phyloP scores from a whole-genome alignment of 805 yeast genomes.

The Wickerhamomyces mucosus region DNA sequence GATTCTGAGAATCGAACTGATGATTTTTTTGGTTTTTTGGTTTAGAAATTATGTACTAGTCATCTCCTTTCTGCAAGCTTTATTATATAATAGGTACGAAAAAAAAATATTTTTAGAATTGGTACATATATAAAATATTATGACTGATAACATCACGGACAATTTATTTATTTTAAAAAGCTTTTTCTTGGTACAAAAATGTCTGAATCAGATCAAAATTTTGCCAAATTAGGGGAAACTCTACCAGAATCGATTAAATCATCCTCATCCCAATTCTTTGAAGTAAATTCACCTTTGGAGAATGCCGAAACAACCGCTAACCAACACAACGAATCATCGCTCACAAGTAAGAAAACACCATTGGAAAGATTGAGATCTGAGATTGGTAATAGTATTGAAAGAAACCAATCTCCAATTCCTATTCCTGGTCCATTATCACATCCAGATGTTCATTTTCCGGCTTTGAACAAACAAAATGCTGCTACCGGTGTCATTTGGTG shows the following conservation, averaged over 20 bases:
- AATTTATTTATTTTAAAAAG: too few relatives aligned
- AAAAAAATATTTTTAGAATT: too few relatives aligned
- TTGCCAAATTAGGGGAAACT: constrained; percentile 17
- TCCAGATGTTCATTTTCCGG: constrained; percentile 42
- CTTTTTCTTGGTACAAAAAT: too few relatives aligned
- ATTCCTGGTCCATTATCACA: constrained; percentile 37
- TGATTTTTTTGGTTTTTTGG: too few relatives aligned
- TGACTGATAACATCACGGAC: too few relatives aligned
- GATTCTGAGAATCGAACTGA: too few relatives aligned
- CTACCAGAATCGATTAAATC: constrained; percentile 19
- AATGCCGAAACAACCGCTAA: constrained; percentile 5
- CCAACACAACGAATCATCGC: constrained; percentile 1
- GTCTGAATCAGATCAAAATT: constrained; percentile 11
- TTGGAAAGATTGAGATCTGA: constrained; percentile 2
- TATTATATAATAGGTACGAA: too few relatives aligned
- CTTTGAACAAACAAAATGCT: constrained; percentile 46
- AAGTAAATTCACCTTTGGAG: too few relatives aligned
- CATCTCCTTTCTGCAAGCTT: too few relatives aligned
- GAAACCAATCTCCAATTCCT: constrained; percentile 36
- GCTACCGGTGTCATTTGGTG: constrained; percentile 60
- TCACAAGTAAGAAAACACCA: constrained; percentile 1
- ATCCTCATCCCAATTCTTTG: constrained; percentile 17
- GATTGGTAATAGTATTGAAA: too few relatives aligned
- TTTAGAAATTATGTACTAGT: too few relatives aligned
- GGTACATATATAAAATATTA: too few relatives aligned